Conservation (phyloP, 129 eudicot genomes). For the Solidago caesia region DNA sequence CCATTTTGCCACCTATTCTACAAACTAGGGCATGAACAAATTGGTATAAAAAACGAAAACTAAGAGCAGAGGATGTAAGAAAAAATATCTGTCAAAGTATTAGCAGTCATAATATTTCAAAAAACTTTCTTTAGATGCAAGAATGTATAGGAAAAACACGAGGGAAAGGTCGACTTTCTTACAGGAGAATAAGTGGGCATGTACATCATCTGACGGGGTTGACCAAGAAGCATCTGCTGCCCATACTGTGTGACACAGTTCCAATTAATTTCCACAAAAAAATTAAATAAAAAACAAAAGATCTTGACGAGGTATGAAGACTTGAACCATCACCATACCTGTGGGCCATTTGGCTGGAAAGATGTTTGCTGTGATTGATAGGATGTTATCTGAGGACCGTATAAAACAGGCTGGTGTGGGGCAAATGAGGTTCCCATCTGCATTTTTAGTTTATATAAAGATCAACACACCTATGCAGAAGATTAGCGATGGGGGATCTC, state of each 20-base stretch:
- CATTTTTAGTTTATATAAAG: too few species aligned
- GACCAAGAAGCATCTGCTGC: constrained; percentile 85
- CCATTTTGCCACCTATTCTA: too few species aligned
- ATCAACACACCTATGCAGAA: too few species aligned
- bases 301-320: not conserved
- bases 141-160: too few species aligned
- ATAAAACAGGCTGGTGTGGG: constrained; percentile 65
- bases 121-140: too few species aligned
- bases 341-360: constrained; percentile 71
- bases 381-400: constrained; percentile 57
- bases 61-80: too few species aligned
- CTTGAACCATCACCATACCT: constrained; percentile 41
- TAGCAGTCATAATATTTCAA: too few species aligned
- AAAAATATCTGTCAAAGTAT: too few species aligned
- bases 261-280: not conserved
- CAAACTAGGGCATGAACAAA: too few species aligned
- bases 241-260: constrained; percentile 50
- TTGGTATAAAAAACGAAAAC: too few species aligned
- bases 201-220: constrained; percentile 74
- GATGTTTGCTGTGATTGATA: constrained; percentile 63
- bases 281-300: not conserved
- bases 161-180: constrained; percentile 15
- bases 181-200: constrained; percentile 78
- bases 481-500: too few species aligned
- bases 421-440: constrained; percentile 73